phyloP scores from a whole-genome alignment of 1,284 basidiomycete genomes.

The Apiotrichum sp. region DNA sequence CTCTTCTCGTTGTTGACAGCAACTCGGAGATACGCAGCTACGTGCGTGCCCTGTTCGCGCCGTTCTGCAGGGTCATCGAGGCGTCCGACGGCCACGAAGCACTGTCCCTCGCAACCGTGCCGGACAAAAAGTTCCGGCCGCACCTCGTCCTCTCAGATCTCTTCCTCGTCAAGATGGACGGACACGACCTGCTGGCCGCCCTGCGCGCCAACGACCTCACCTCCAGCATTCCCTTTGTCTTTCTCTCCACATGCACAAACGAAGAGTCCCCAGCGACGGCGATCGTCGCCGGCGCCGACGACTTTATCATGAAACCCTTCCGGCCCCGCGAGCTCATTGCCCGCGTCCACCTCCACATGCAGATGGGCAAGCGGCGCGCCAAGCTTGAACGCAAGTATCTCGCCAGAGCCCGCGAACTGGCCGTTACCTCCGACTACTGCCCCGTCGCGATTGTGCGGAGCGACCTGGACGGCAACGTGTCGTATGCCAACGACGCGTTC shows the following conservation, averaged over 20 bases:
- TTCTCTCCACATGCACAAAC: constrained; percentile 29
- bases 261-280: constrained; percentile 37
- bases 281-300: constrained; percentile 48
- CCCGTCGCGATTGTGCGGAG: constrained; percentile 37
- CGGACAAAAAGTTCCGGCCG: constrained; percentile 17
- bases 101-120: constrained; percentile 24
- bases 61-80: constrained; percentile 43
- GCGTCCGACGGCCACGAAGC: constrained; percentile 45
- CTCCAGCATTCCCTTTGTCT: constrained; percentile 27
- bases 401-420: constrained; percentile 35
- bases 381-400: constrained; percentile 34
- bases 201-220: constrained; percentile 22
- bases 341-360: constrained; percentile 42
- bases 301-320: constrained; percentile 44
- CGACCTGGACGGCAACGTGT: constrained; percentile 20
- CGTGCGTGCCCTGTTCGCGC: constrained; percentile 34
- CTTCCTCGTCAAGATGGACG: constrained; percentile 42
- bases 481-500: constrained; percentile 37
- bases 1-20: constrained; percentile 28
- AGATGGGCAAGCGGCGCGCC: constrained; percentile 39
- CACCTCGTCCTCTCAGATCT: constrained; percentile 37
- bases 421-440: constrained; percentile 40
- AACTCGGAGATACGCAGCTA: constrained; percentile 41
- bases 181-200: constrained; percentile 28
- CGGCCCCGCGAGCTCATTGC: constrained; percentile 47